A percentile compares a stretch with the other conserved stretches of the same genome.
These are phyloP conservation scores for Fragaria iinumae DNA, from an alignment of 306 rosid species.

Conservation along the genomic window DNA sequence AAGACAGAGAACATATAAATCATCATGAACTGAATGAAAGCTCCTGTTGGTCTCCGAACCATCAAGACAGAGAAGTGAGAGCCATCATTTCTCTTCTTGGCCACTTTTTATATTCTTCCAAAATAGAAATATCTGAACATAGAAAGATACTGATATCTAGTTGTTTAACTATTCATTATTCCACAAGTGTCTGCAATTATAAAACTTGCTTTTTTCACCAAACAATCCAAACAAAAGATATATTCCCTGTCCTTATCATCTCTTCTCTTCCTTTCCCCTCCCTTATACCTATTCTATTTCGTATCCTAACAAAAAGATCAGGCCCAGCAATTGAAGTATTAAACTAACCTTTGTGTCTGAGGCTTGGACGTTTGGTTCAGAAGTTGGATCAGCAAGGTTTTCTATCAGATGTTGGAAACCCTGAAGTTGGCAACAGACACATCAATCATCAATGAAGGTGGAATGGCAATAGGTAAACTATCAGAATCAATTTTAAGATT, in stretches of 20 bases:
- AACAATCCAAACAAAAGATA: background rate
- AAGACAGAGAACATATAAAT: background rate
- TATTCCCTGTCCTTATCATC: background rate
- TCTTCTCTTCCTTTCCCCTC: background rate
- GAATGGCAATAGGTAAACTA: background rate
- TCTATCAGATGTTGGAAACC: slow-evolving; percentile 64
- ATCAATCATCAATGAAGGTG: slow-evolving; percentile 17
- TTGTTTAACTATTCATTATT: background rate
- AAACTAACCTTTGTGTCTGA: slow-evolving; percentile 34
- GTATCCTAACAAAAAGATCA: background rate
- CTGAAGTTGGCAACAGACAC: slow-evolving; percentile 32
- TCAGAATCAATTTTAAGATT: background rate
- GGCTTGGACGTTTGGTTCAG: slow-evolving; percentile 39
- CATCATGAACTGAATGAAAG: background rate
- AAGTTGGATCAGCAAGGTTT: slow-evolving; percentile 45
- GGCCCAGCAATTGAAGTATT: background rate
- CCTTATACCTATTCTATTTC: background rate
- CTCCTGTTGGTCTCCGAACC: background rate
- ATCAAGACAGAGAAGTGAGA: background rate
- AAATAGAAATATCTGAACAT: background rate
- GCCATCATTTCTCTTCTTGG: background rate
- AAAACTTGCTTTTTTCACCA: background rate
- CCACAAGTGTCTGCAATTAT: background rate
- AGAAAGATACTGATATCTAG: background rate
- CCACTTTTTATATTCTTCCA: background rate